phyloP scores from a whole-genome alignment of 768 basidiomycete genomes.

The Rhodotorula babjevae region DNA sequence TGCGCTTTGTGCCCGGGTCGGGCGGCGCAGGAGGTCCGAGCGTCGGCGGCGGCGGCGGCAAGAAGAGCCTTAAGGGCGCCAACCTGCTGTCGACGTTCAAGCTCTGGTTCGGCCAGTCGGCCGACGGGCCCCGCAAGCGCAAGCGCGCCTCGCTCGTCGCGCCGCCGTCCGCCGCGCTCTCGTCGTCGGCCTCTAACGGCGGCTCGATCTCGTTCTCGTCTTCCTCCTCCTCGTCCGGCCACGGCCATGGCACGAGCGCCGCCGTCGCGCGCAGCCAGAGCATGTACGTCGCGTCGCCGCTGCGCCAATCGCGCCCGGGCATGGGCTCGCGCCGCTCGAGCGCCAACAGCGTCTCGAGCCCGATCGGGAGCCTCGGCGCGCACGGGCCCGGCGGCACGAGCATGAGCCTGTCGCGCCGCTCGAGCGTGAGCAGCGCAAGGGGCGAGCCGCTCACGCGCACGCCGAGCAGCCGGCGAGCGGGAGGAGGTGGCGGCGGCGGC shows the following conservation, averaged over 20 bases:
- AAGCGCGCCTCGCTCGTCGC: slow-evolving; percentile 26
- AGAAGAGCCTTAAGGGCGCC: slow-evolving; percentile 59
- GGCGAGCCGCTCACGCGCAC: background rate
- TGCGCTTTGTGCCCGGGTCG: slow-evolving; percentile 48
- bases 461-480: slow-evolving; percentile 4
- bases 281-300: slow-evolving; percentile 41
- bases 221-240: background rate
- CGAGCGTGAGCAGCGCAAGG: slow-evolving; percentile 37
- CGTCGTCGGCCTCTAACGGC: slow-evolving; percentile 49
- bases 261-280: slow-evolving; percentile 3
- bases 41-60: slow-evolving; percentile 43
- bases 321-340: slow-evolving; percentile 28
- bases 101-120: slow-evolving; percentile 76
- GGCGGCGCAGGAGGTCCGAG: slow-evolving; percentile 45
- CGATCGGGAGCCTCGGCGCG: background rate
- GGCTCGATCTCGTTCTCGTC: too few relatives aligned
- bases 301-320: slow-evolving; percentile 9
- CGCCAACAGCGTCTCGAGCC: slow-evolving; percentile 16
- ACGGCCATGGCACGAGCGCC: background rate
- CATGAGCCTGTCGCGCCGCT: slow-evolving; percentile 14
- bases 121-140: slow-evolving; percentile 62
- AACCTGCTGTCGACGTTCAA: slow-evolving; percentile 79
- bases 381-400: background rate
- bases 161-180: slow-evolving; percentile 3
- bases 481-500: background rate